Conservation (phyloP, 352 stramenopile genomes). For the Peronospora tabacina region DNA sequence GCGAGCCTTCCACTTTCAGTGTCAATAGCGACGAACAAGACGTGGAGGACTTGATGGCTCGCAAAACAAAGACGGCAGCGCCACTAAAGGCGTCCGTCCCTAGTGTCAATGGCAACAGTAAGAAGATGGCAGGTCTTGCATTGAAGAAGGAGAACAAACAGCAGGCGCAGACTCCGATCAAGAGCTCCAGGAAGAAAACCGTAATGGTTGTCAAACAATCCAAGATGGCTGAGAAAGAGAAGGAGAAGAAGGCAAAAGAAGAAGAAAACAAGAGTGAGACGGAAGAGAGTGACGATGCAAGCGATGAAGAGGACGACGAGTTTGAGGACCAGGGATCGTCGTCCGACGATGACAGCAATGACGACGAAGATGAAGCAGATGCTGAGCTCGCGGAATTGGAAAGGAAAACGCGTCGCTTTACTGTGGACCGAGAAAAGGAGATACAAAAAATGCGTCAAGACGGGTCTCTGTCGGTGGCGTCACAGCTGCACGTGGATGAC, state of each 20-base stretch:
- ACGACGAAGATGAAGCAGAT: constrained; percentile 65
- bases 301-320: constrained; percentile 53
- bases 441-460: constrained; percentile 81
- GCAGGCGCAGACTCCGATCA: constrained; percentile 9
- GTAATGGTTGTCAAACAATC: constrained; percentile 22
- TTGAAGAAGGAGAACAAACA: constrained; percentile 25
- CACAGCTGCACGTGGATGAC: constrained; percentile 95
- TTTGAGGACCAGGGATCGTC: constrained; percentile 85
- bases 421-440: constrained; percentile 64
- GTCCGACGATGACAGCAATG: constrained; percentile 56
- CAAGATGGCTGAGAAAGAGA: constrained; percentile 12
- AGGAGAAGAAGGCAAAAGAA: constrained; percentile 27
- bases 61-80: constrained; percentile 27
- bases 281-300: constrained; percentile 61
- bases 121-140: constrained; percentile 22
- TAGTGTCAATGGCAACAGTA: constrained; percentile 11
- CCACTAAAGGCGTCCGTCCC: constrained; percentile 39
- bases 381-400: constrained; percentile 70
- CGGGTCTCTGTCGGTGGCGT: constrained; percentile 70
- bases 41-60: constrained; percentile 26
- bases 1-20: constrained; percentile 13
- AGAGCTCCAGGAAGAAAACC: constrained; percentile 11
- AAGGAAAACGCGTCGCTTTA: constrained; percentile 68
- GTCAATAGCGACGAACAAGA: constrained; percentile 14
- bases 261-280: constrained; percentile 34